Evolutionary conservation across 495 filamentous ascomycete genomes (phyloP), one percentile per base, ranked within the genome.

Genomic region (Penicillium macrosclerotiorum): DNA sequence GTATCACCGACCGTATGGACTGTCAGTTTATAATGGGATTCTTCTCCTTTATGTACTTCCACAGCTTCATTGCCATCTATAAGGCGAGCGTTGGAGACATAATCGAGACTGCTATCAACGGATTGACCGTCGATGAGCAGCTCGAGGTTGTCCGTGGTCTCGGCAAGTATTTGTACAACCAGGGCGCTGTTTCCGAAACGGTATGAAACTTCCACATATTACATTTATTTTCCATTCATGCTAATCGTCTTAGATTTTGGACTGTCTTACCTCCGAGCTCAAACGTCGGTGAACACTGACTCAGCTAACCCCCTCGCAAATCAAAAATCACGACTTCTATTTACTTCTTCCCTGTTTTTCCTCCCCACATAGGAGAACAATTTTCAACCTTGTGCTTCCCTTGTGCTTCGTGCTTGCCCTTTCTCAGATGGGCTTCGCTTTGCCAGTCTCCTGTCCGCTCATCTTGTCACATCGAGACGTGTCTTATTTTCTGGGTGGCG

Each of bases 11-110:
- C 65, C 84, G 94, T 18, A 97, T 99, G 94, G 94, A 99, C 59
- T 99, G 94, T 70, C 94, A 99, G 62, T 96, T 96, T 72, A 97
- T 96, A 72, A 99, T 99, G 94, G 94, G 94, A 8, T 89, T 96
- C 74, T 97, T 99, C 57, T 81, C 94, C 9, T 97, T 87, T 69
- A 88, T 99, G 76, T 99, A 99, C 69, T 97, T 93, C 69, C 89
- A 95, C 65, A 91, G 89, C 59, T 99, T 99, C 64, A 93, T 99
- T 60, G 91, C 91, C 7, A 75, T 88, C 13, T 81, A 91, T 69
- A 86, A 85, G 55, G 82, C 86, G 7, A 87, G 75, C 44, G 84
- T 94, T 9, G 92, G 90, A 3, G 82, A 81, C 37, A 84, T 97
- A 23, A 85, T 99, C 51, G 91, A 97, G 73, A 77, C 79, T 25